Percentiles rank a stretch among this genome's conserved stretches.
phyloP scores from a whole-genome alignment of 1,139 yeast genomes.

The Candida sojae region DNA sequence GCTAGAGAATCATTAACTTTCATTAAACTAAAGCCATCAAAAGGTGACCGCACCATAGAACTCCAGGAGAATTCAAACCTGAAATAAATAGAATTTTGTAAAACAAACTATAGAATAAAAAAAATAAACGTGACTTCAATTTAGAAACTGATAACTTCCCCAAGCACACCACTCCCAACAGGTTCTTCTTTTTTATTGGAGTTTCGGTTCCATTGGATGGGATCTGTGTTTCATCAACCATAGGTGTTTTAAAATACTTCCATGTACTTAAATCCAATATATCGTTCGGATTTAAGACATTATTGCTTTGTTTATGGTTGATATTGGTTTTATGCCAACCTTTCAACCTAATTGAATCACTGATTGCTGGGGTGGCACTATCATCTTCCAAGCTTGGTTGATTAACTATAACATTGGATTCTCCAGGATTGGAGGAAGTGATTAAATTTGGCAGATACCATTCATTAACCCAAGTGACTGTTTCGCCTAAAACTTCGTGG shows the following conservation, averaged over 20 bases:
- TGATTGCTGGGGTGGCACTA: conserved; percentile 18
- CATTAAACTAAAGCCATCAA: conserved; percentile 40
- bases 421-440: conserved; percentile 8
- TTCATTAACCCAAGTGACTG: conserved; percentile 44
- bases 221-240: neutral
- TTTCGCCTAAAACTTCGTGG: conserved; percentile 27
- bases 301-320: conserved; percentile 17
- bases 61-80: neutral
- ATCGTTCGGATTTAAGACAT: conserved; percentile 22
- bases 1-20: conserved; percentile 64
- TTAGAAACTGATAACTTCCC: conserved; percentile 10
- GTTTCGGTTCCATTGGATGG: neutral
- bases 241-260: conserved; percentile 22
- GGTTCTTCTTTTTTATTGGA: conserved; percentile 3
- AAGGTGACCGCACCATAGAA: neutral
- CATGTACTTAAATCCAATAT: conserved; percentile 31
- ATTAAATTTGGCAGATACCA: conserved; percentile 43
- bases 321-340: conserved; percentile 42
- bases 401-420: neutral
- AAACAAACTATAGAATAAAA: neutral
- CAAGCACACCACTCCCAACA: conserved; percentile 5
- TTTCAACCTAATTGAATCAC: conserved; percentile 25
- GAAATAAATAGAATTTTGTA: neutral
- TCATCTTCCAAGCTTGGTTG: conserved; percentile 12
- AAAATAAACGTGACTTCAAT: conserved; percentile 3